These are phyloP conservation scores for Boletus rubescentipes DNA, from an alignment of 768 basidiomycete species.

Conservation along the genomic window DNA sequence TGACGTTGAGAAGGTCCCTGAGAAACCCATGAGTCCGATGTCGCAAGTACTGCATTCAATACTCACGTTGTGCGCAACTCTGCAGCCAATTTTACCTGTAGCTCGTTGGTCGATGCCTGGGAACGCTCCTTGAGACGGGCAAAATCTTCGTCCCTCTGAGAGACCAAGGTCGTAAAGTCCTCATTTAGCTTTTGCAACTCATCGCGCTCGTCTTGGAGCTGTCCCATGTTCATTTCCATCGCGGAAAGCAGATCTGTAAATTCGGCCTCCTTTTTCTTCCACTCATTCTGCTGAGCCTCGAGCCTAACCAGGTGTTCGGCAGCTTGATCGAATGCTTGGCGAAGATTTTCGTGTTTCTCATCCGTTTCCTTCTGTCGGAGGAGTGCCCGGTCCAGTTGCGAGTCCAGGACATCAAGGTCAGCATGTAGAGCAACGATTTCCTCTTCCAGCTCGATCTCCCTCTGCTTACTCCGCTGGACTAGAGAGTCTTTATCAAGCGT, in stretches of 20 bases:
- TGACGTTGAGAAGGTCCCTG: conserved; percentile 66
- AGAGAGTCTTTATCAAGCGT: conserved; percentile 80
- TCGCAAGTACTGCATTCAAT: not conserved
- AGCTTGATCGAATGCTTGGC: conserved; percentile 76
- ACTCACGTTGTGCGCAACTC: conserved; percentile 67
- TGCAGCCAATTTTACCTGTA: conserved; percentile 66
- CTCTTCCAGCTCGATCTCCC: conserved; percentile 84
- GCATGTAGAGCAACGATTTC: conserved; percentile 76
- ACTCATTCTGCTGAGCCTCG: conserved; percentile 73
- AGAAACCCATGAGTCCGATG: not conserved
- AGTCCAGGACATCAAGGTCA: conserved; percentile 82
- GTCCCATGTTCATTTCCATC: conserved; percentile 59
- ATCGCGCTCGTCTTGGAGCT: conserved; percentile 56
- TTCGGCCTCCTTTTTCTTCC: conserved; percentile 63
- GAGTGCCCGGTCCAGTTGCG: conserved; percentile 80
- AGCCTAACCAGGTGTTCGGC: conserved; percentile 82
- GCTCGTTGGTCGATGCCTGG: conserved; percentile 59
- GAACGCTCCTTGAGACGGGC: conserved; percentile 70
- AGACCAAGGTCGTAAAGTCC: conserved; percentile 65
- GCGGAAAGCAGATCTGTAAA: conserved; percentile 55
- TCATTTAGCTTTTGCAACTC: conserved; percentile 64
- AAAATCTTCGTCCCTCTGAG: conserved; percentile 81
- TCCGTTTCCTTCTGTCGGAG: conserved; percentile 76
- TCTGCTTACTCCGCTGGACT: conserved; percentile 79
- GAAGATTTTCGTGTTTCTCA: conserved; percentile 70